Base-by-base conservation (phyloP, 495 filamentous ascomycete genomes). In the Neurospora tetraspora region DNA sequence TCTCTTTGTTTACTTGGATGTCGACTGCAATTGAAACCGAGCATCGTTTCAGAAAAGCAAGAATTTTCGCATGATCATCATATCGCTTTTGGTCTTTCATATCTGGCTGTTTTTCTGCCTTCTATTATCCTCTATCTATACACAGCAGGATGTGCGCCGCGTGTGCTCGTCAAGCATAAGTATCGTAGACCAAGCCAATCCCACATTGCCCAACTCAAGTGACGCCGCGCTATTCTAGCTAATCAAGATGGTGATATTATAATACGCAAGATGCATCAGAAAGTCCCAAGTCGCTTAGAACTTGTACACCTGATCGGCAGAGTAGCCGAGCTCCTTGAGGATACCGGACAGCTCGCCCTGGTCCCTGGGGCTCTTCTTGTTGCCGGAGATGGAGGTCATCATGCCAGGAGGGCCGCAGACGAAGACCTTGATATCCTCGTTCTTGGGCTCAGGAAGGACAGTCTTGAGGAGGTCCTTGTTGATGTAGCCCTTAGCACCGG, bases 291-390 rank as follows among this genome's bases (percentile, higher is more conserved):
- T 65, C 27, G 23, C 43, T 70, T 82, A 99, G 81, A 99, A 99
- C 87, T 99, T 99, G 86, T 92, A 98, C 36, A 99, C 96, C 86
- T 99, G 96, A 65, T 98, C 96, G 83, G 93, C 86, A 71, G 78
- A 87, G 85, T 98, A 99, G 20, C 96, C 96, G 70, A 99, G 82
- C 80, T 98, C 94, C 87, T 94, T 92, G 77, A 99, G 83, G 75
- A 90, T 81, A 71, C 96, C 96, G 6, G 83, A 83, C 45, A 99
- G 83, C 87, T 98, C 96, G 65, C 96, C 96, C 83, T 99, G 96
- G 78, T 99, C 94, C 73, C 86, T 83, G 11, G 95, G 95, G 79
- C 90, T 93, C 81, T 91, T 91, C 91, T 98, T 99, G 76, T 78
- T 82, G 59, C 96, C 96, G 69, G 91, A 94, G 74, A 99, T 89